Conservation (phyloP, 2,329 filamentous ascomycete species). For the Trichothecium roseum region DNA sequence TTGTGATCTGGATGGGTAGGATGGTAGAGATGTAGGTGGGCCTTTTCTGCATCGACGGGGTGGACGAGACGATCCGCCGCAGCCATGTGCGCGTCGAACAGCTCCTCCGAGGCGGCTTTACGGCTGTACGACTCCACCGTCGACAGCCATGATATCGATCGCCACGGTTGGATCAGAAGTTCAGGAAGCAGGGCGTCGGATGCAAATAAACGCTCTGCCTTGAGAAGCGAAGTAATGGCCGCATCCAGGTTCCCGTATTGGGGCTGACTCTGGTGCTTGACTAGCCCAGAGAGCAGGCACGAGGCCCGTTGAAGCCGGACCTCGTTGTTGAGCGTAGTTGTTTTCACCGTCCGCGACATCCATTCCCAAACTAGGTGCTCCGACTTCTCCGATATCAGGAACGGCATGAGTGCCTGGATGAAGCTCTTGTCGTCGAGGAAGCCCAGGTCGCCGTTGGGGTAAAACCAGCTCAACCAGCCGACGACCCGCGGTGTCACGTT, state of each 20-base stretch:
- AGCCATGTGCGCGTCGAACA: conserved; percentile 43
- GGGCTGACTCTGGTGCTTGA: conserved; percentile 29
- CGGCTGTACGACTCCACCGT: conserved; percentile 39
- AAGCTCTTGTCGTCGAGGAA: conserved; percentile 32
- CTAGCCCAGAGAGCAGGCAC: conserved; percentile 26
- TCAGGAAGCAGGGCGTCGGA: conserved; percentile 21
- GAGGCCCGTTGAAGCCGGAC: conserved; percentile 13
- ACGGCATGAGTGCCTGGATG: conserved; percentile 30
- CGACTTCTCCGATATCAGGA: conserved; percentile 41
- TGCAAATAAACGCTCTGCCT: conserved; percentile 32
- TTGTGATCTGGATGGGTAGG: conserved; percentile 37
- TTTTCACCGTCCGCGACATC: conserved; percentile 30
- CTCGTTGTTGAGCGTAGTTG: conserved; percentile 9
- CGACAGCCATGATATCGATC: conserved; percentile 37
- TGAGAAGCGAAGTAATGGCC: conserved; percentile 36
- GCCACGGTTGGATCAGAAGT: conserved; percentile 33
- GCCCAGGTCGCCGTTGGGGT: conserved; percentile 31
- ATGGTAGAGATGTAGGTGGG: conserved; percentile 45
- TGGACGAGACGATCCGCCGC: conserved; percentile 29
- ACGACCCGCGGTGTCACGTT: conserved; percentile 37
- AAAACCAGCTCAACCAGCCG: conserved; percentile 42
- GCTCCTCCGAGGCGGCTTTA: conserved; percentile 30
- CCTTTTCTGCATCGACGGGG: conserved; percentile 32
- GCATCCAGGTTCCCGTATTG: conserved; percentile 33
- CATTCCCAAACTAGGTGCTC: conserved; percentile 43